phyloP scores from a whole-genome alignment of 495 filamentous ascomycete species.

The Penicillium manginii region DNA sequence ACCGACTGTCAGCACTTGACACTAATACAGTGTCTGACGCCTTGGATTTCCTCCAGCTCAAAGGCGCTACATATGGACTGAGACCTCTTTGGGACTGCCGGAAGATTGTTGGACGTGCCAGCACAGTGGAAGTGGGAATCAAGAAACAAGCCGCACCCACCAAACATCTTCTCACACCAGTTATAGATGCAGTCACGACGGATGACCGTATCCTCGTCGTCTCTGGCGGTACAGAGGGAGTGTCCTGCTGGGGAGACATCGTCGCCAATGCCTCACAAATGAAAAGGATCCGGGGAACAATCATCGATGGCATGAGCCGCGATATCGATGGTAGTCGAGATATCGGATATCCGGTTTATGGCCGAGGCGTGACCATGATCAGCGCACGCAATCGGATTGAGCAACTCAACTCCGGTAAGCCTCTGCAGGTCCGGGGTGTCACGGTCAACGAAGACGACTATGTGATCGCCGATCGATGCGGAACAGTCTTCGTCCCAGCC shows the following conservation, averaged over 20 bases:
- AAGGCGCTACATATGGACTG: constrained; percentile 27
- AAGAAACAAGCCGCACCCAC: constrained; percentile 17
- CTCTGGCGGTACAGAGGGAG: constrained; percentile 19
- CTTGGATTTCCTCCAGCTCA: constrained; percentile 23
- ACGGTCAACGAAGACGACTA: constrained; percentile 26
- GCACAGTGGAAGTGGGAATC: constrained; percentile 22
- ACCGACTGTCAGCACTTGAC: constrained; percentile 20
- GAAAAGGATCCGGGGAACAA: constrained; percentile 26
- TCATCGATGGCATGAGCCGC: constrained; percentile 31
- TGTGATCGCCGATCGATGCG: constrained; percentile 26
- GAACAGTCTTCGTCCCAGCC: constrained; percentile 24
- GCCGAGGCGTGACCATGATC: constrained; percentile 27
- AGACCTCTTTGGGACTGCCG: constrained; percentile 28
- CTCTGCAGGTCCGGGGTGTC: constrained; percentile 21
- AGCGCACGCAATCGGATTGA: constrained; percentile 24
- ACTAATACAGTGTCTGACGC: constrained; percentile 29
- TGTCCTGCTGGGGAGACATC: constrained; percentile 31
- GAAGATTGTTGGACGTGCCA: constrained; percentile 28
- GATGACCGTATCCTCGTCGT: constrained; percentile 28
- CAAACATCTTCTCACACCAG: constrained; percentile 21
- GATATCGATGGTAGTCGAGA: constrained; percentile 26
- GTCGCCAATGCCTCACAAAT: constrained; percentile 25
- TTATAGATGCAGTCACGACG: constrained; percentile 22
- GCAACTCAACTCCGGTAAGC: constrained; percentile 18
- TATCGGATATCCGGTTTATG: constrained; percentile 23